Evolutionary conservation across 108 stramenopile species (phyloP).

Genomic region (Pseudonitzschia pungens): DNA sequence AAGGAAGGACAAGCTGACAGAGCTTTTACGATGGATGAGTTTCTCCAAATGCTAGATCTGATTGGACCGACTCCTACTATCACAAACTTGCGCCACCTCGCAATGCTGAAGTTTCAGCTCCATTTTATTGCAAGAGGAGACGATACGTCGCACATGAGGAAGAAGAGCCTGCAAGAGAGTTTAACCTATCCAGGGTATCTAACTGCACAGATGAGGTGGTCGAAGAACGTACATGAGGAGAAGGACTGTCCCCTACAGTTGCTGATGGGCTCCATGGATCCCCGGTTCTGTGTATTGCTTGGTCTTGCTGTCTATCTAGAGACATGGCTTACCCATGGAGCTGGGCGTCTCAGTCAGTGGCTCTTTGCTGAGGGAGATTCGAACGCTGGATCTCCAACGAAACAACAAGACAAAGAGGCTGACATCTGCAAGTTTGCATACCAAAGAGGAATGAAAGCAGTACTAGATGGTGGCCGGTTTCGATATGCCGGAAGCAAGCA

Average conservation of each 20-base stretch:
- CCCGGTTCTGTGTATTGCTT: no score
- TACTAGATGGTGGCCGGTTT: neutral
- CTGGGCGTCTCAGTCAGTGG: neutral
- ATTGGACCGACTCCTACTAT: neutral
- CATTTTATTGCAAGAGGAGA: neutral
- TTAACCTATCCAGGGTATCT: neutral
- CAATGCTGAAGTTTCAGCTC: neutral
- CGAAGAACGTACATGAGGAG: neutral
- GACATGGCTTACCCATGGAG: no score
- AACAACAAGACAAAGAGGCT: neutral
- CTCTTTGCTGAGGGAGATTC: neutral
- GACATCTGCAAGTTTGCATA: neutral
- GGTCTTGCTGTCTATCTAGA: no score
- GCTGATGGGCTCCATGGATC: neutral
- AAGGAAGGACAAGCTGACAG: neutral
- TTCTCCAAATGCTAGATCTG: neutral
- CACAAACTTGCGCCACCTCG: neutral
- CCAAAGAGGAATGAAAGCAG: neutral
- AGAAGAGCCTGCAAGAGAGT: neutral
- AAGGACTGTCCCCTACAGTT: neutral
- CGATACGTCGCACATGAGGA: neutral
- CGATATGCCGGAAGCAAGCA: neutral
- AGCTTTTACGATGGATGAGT: neutral
- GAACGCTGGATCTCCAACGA: neutral
- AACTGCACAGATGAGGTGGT: neutral